These are phyloP conservation scores for Tetraselmis chui DNA, from an alignment of 139 green algal species.

Conservation along the genomic window DNA sequence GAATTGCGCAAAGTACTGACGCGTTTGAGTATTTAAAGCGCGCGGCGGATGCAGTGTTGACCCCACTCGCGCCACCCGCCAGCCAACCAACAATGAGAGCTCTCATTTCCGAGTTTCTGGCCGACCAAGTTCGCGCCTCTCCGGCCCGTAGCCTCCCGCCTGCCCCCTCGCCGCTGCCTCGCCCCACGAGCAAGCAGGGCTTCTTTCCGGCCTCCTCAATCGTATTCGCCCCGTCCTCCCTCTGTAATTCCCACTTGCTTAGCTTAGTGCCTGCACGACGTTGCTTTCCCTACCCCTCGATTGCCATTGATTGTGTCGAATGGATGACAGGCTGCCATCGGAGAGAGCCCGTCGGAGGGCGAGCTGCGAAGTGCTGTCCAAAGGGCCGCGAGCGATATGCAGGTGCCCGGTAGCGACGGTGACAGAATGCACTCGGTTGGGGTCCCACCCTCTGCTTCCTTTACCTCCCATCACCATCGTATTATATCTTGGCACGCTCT, in stretches of 20 bases:
- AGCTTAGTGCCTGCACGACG: no score
- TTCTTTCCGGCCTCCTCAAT: not conserved
- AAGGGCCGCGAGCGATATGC: not conserved
- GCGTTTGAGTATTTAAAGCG: not conserved
- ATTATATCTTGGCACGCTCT: no score
- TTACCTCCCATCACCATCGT: no score
- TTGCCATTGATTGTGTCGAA: no score
- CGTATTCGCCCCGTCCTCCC: no score
- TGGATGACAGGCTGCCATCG: not conserved
- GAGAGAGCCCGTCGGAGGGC: not conserved
- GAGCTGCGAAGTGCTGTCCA: not conserved
- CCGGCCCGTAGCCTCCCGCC: not conserved
- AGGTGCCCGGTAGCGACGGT: not conserved
- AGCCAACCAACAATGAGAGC: not conserved
- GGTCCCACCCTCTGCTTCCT: no score
- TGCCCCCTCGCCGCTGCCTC: not conserved
- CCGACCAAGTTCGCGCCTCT: not conserved
- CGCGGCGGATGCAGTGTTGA: not conserved
- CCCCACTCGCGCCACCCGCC: not conserved
- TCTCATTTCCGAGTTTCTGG: not conserved
- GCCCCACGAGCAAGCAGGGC: not conserved
- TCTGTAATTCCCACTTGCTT: no score
- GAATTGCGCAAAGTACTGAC: not conserved
- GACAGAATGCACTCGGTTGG: no score
- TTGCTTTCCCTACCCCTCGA: not conserved